A percentile compares a stretch with the other conserved stretches of the same genome.
These are phyloP conservation scores for Colletotrichum acutatum DNA, from an alignment of 2,329 filamentous ascomycete species.

Conservation along the genomic window DNA sequence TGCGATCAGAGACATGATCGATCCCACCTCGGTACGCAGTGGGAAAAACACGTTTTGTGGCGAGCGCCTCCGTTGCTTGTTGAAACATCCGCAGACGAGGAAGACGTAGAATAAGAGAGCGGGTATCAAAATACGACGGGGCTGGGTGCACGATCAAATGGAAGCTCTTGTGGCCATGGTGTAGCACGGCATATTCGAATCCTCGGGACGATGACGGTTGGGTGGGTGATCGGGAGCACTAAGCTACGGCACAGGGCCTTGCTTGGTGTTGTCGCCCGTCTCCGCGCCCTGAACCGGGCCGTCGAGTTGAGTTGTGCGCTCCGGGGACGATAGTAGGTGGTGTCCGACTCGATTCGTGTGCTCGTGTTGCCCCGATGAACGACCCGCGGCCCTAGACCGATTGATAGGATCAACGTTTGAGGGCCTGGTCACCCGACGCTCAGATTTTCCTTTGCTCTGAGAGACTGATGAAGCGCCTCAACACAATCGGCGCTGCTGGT, in stretches of 20 bases:
- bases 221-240: slow-evolving; percentile 24
- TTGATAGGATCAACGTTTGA: not conserved
- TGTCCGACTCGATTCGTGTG: slow-evolving; percentile 20
- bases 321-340: not conserved
- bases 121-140: not conserved
- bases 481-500: slow-evolving; percentile 16
- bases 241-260: not conserved
- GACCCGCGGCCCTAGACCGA: slow-evolving; percentile 1
- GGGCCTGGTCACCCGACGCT: slow-evolving; percentile 12
- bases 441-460: slow-evolving; percentile 10
- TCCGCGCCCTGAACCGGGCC: not conserved
- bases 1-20: slow-evolving; percentile 17
- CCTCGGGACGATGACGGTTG: slow-evolving; percentile 11
- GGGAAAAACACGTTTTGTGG: slow-evolving; percentile 31
- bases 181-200: slow-evolving; percentile 10
- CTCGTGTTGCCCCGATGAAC: not conserved
- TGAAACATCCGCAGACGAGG: not conserved
- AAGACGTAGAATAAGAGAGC: not conserved
- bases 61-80: slow-evolving; percentile 4
- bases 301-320: not conserved
- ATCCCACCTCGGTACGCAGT: not conserved
- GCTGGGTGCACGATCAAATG: not conserved
- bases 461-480: not conserved
- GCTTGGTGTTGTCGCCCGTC: slow-evolving; percentile 1
- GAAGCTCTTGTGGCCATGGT: not conserved